These are phyloP conservation scores for Nicotiana otophora DNA, from an alignment of 257 asterid species.

Conservation along the genomic window DNA sequence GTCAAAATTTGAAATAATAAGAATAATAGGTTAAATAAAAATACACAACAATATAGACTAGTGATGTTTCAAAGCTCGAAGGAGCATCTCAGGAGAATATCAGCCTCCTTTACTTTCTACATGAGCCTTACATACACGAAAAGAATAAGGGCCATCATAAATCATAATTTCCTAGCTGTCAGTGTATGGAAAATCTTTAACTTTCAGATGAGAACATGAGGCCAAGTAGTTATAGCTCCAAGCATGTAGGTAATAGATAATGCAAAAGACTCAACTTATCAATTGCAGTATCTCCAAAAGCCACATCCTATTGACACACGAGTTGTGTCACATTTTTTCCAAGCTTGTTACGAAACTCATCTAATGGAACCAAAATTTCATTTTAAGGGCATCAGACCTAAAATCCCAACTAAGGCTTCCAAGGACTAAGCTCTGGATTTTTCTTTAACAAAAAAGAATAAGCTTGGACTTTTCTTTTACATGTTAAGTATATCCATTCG, in stretches of 20 bases:
- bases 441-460: neutral
- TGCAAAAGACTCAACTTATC: neutral
- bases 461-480: neutral
- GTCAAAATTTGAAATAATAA: neutral
- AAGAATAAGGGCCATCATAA: neutral
- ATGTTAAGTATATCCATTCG: neutral
- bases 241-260: neutral
- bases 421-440: neutral
- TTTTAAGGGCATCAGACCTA: neutral
- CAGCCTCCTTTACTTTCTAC: neutral
- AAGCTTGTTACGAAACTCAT: neutral
- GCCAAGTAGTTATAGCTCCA: neutral
- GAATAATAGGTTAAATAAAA: neutral
- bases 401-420: neutral
- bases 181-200: neutral
- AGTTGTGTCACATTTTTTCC: neutral
- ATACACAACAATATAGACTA: neutral
- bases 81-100: neutral
- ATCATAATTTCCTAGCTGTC: neutral
- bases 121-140: neutral
- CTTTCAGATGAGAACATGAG: neutral
- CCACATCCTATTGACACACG: neutral
- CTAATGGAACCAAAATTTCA: neutral
- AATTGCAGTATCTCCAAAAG: neutral
- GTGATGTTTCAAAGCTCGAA: neutral